Evolutionary conservation across 441 rosid species (phyloP).

Genomic region (Macaranga tanarius): DNA sequence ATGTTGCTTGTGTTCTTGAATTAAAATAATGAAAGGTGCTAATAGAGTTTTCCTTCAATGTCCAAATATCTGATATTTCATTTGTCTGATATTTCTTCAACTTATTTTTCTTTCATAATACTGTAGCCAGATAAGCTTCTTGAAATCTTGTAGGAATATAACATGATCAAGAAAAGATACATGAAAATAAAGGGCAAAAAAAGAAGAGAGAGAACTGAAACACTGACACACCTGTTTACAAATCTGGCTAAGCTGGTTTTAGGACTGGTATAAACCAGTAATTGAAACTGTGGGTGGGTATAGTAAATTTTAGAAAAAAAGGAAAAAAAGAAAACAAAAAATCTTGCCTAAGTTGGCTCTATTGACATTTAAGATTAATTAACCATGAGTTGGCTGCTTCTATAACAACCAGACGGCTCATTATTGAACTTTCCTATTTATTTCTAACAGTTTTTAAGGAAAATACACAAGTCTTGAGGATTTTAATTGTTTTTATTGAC

Average conservation of each 20-base stretch:
- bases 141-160: slow-evolving; percentile 3
- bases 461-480: background rate
- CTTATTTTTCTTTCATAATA: background rate
- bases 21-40: slow-evolving; percentile 16
- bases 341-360: background rate
- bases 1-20: no score
- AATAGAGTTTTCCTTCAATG: background rate
- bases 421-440: background rate
- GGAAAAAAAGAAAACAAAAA: background rate
- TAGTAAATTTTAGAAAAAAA: slow-evolving; percentile 4
- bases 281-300: slow-evolving; percentile 4
- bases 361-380: background rate
- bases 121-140: background rate
- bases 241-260: background rate
- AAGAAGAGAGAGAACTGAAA: background rate
- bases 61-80: background rate
- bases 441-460: background rate
- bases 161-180: background rate
- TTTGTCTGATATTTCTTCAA: background rate
- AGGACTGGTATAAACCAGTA: background rate
- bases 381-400: background rate
- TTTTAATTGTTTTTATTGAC: slow-evolving; percentile 3
- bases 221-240: no score
- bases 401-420: background rate
- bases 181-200: background rate